Evolutionary conservation across 2,329 filamentous ascomycete genomes (phyloP).

Genomic region (Aspergillus sp.): DNA sequence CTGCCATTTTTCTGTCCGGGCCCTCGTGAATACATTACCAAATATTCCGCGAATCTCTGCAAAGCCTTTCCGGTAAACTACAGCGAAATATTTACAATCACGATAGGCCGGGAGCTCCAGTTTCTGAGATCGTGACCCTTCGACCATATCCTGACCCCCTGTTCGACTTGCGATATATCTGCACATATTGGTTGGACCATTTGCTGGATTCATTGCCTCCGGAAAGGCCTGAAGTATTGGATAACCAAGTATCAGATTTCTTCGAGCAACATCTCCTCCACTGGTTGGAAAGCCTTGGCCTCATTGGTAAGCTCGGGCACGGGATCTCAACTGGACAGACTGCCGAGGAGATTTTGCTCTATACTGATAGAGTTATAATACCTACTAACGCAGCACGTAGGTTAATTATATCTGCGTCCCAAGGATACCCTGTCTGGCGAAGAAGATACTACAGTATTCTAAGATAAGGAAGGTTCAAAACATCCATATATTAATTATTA

Average conservation of each 20-base stretch:
- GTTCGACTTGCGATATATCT: slow-evolving; percentile 4
- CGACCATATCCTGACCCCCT: slow-evolving; percentile 4
- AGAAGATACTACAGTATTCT: slow-evolving; percentile 28
- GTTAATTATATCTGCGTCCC: slow-evolving; percentile 30
- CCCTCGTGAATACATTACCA: slow-evolving; percentile 1
- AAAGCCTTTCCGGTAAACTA: background rate
- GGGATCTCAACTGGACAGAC: slow-evolving; percentile 15
- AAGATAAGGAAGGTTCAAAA: slow-evolving; percentile 23
- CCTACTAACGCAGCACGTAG: slow-evolving; percentile 26
- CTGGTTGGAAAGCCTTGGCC: slow-evolving; percentile 7
- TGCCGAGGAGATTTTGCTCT: slow-evolving; percentile 41
- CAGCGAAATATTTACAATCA: slow-evolving; percentile 3
- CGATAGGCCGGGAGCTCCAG: background rate
- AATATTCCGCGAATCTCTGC: background rate
- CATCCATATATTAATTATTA: slow-evolving; percentile 23
- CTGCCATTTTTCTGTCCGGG: background rate
- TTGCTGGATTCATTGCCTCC: background rate
- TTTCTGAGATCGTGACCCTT: background rate
- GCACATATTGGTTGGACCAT: slow-evolving; percentile 5
- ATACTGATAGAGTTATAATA: slow-evolving; percentile 21
- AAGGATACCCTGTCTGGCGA: slow-evolving; percentile 28
- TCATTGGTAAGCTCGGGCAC: background rate
- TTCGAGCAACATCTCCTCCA: background rate
- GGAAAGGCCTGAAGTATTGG: background rate
- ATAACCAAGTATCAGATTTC: slow-evolving; percentile 1